phyloP scores from a whole-genome alignment of 2,329 filamentous ascomycete genomes.

The Clarireedia monteithiana region DNA sequence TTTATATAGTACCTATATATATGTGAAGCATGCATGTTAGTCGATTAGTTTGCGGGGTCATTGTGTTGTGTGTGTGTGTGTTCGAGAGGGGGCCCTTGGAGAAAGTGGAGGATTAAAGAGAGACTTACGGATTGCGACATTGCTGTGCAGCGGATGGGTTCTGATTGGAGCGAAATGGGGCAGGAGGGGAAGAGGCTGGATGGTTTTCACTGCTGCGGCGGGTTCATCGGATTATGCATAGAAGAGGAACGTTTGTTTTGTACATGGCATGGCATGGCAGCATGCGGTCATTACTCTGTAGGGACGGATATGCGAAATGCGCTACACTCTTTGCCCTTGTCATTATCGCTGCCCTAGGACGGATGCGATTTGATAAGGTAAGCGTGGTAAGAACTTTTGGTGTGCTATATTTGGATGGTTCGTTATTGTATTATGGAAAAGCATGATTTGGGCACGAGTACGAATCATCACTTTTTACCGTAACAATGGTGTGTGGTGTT shows the following conservation, averaged over 20 bases:
- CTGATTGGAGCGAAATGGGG: neutral
- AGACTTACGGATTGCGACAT: conserved; percentile 28
- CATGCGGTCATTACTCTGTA: conserved; percentile 3
- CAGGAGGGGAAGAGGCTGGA: neutral
- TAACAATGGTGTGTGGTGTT: neutral
- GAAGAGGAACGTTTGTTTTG: too few relatives aligned
- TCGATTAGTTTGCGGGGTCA: too few relatives aligned
- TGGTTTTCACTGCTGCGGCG: neutral
- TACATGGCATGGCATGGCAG: too few relatives aligned
- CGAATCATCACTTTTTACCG: neutral
- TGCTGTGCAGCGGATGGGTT: neutral
- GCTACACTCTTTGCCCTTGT: too few relatives aligned
- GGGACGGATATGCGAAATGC: neutral
- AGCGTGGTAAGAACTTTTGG: too few relatives aligned
- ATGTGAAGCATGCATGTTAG: too few relatives aligned
- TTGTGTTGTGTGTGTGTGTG: too few relatives aligned
- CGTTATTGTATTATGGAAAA: neutral
- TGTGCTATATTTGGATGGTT: conserved; percentile 1
- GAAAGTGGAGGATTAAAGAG: neutral
- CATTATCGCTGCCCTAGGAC: too few relatives aligned
- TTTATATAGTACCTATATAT: conserved; percentile 35
- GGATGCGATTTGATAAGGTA: too few relatives aligned
- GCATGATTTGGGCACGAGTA: too few relatives aligned
- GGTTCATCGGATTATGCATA: too few relatives aligned
- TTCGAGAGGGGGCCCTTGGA: too few relatives aligned